Evolutionary conservation across 495 filamentous ascomycete species (phyloP).

Genomic region (Aspergillus diversus): DNA sequence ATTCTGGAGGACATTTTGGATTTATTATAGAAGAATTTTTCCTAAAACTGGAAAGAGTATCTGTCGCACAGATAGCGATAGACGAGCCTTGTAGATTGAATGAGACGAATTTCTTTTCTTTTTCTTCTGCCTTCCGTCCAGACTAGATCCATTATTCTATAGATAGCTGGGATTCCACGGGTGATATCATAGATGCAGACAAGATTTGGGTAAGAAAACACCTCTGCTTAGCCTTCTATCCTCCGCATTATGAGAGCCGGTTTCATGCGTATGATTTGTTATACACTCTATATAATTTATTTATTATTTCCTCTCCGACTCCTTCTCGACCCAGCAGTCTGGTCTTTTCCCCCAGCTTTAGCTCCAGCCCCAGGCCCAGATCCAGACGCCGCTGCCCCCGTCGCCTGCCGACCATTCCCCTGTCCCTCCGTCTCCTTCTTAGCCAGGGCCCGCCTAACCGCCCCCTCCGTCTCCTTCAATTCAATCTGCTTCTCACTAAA

Average conservation of each 20-base stretch:
- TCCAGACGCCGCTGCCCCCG: slow-evolving; percentile 18
- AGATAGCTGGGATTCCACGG: no score
- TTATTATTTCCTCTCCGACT: slow-evolving; percentile 42
- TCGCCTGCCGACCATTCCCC: slow-evolving; percentile 37
- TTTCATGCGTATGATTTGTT: no score
- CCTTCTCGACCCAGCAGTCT: slow-evolving; percentile 47
- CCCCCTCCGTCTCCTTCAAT: slow-evolving; percentile 78
- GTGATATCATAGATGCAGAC: no score
- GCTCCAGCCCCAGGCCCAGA: slow-evolving; percentile 11
- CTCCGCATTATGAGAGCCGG: no score
- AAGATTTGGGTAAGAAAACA: no score
- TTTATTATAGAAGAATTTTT: background rate
- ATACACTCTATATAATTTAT: background rate
- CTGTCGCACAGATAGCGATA: slow-evolving; percentile 22
- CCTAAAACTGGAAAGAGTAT: background rate
- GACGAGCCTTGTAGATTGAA: slow-evolving; percentile 33
- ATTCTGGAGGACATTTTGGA: slow-evolving; percentile 9
- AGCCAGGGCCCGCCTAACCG: slow-evolving; percentile 62
- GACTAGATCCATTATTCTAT: no score
- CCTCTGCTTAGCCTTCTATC: no score
- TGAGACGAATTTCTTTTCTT: slow-evolving; percentile 48
- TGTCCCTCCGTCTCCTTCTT: slow-evolving; percentile 70
- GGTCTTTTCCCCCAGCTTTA: slow-evolving; percentile 33
- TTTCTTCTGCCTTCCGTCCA: background rate
- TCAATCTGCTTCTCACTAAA: slow-evolving; percentile 84